These are phyloP conservation scores for Skeletonema marinoi DNA, from an alignment of 108 stramenopile genomes.

Conservation along the genomic window DNA sequence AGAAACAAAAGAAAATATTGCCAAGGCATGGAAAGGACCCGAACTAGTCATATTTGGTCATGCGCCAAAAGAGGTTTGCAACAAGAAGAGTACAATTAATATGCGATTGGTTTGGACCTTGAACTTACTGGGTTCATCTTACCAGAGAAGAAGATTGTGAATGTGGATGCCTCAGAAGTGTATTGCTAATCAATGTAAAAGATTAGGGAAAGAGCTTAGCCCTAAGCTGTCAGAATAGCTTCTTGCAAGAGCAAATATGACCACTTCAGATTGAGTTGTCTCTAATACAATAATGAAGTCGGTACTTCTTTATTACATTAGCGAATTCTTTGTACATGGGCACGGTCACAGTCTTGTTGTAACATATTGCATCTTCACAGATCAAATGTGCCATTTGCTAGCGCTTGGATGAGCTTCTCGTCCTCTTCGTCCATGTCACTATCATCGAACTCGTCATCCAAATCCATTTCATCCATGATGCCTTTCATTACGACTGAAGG, in stretches of 20 bases:
- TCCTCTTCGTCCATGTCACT: background rate
- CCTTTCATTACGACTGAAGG: background rate
- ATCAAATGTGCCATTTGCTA: background rate
- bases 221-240: no score
- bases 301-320: background rate
- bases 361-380: no score
- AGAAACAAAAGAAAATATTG: background rate
- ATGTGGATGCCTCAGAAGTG: conserved; percentile 49
- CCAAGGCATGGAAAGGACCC: conserved; percentile 65
- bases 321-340: no score
- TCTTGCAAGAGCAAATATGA: no score
- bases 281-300: background rate
- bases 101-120: conserved; percentile 89
- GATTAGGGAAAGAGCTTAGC: background rate
- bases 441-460: background rate
- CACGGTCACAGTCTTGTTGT: no score
- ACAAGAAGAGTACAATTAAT: conserved; percentile 9
- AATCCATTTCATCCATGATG: background rate
- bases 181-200: conserved; percentile 41
- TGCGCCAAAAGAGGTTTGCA: conserved; percentile 86
- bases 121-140: conserved; percentile 83
- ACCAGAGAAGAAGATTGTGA: conserved; percentile 66
- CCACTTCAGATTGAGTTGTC: no score
- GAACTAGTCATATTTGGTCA: conserved; percentile 89
- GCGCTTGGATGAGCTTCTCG: background rate